Base-by-base conservation (phyloP, 1,284 basidiomycete genomes). In the Omphalotus olearius region DNA sequence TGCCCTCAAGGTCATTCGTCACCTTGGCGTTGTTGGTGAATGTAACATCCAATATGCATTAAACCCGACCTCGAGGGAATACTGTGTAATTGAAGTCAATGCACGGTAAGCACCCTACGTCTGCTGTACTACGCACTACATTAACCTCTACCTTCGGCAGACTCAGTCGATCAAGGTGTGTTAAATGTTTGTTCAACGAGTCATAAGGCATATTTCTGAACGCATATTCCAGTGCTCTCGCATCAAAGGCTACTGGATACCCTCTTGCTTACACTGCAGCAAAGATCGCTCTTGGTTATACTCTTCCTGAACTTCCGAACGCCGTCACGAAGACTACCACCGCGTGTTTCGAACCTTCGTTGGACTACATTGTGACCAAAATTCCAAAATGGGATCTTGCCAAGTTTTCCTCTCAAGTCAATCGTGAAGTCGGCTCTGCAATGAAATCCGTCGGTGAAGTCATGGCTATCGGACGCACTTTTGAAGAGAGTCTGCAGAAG, bases 361-460 rank as follows among this genome's bases (percentile, higher is more conserved):
- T 99, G 47, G 97, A 99, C 72, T 99, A 99, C 73, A 97, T 99
- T 65, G 96, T 99, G 58, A 98, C 94, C 53, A 99, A 99, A 76
- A 99, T 99, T 61, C 97, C 97, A 60, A 98, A 98, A 72, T 99
- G 97, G 95, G 97, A 99, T 72, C 76, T 99, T 56, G 93, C 94
- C 60, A 99, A 99, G 74, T 98, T 99, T 79, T 88, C 85, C 16
- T 72, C 76, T 2, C 94, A 98, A 65, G 97, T 99, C 54, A 89
- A 97, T 68, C 88, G 96, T 55, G 87, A 94, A 66, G 86, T 99
- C 49, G 96, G 97, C 36, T 98, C 95, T 2, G 84, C 93, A 23
- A 99, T 99, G 97, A 99, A 99, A 74, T 95, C 92, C 20, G 97
- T 99, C 54, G 97, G 97, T 56, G 97, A 99, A 70, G 96, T 99